phyloP scores from a whole-genome alignment of 164 flowering plant species.

The Nymphaea thermarum region DNA sequence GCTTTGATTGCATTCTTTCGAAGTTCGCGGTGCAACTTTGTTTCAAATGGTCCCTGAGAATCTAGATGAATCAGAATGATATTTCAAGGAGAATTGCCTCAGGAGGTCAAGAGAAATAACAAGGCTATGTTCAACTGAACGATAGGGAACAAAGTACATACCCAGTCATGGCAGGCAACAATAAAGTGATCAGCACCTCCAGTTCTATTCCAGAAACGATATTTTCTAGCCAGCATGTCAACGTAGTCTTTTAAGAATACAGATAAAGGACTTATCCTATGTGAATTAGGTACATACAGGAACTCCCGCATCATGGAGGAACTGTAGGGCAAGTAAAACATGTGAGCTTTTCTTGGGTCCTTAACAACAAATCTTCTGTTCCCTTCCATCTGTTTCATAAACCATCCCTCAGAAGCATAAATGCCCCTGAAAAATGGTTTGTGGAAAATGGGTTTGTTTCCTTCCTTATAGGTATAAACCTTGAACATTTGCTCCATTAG shows the following conservation, averaged over 20 bases:
- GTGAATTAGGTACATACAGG: slow-evolving; percentile 2
- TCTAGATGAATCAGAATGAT: neutral
- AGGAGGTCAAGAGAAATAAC: neutral
- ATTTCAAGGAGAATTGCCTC: neutral
- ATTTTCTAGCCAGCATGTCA: slow-evolving; percentile 5
- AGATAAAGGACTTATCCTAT: neutral
- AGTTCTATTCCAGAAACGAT: slow-evolving; percentile 13
- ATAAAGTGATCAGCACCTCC: slow-evolving; percentile 12
- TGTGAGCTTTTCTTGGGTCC: slow-evolving; percentile 12
- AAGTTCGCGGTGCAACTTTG: slow-evolving; percentile 1
- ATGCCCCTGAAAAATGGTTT: slow-evolving; percentile 10
- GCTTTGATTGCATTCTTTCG: slow-evolving; percentile 4
- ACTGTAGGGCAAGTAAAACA: slow-evolving; percentile 10
- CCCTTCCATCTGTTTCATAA: slow-evolving; percentile 11
- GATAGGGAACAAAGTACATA: neutral
- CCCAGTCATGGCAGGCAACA: slow-evolving; percentile 15
- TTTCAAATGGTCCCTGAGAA: slow-evolving; percentile 8
- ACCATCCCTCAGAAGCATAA: slow-evolving; percentile 13
- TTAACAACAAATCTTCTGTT: slow-evolving; percentile 9
- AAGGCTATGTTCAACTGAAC: neutral
- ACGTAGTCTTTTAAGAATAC: slow-evolving; percentile 5
- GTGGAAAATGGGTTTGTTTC: slow-evolving; percentile 11
- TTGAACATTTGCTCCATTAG: slow-evolving; percentile 9
- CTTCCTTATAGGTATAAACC: slow-evolving; percentile 10
- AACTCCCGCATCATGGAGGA: slow-evolving; percentile 2